Evolutionary conservation across 208 protist genomes (phyloP).

Genomic region (Novymonas esmeraldas): DNA sequence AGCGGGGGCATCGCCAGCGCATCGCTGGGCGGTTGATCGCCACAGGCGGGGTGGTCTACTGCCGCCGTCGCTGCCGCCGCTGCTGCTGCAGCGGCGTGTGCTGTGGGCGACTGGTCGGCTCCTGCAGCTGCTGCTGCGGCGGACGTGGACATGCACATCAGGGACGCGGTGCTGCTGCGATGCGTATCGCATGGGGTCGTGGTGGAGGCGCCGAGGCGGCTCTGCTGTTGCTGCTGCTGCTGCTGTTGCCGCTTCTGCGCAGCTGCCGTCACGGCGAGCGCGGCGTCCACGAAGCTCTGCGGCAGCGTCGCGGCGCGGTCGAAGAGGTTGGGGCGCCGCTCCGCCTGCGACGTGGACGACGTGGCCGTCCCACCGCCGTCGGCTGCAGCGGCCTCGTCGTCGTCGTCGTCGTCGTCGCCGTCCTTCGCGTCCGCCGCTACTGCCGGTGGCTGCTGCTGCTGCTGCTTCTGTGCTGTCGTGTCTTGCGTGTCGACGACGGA

Average conservation of each 20-base stretch:
- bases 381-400: neutral
- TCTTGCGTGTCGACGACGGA: neutral
- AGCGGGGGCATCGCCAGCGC: too few relatives aligned
- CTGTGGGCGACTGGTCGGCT: too few relatives aligned
- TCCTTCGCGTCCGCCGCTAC: neutral
- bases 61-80: neutral
- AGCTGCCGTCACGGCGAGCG: slow-evolving; percentile 26
- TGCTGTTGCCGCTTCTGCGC: slow-evolving; percentile 25
- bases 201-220: neutral
- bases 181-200: neutral
- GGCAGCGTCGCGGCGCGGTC: slow-evolving; percentile 49
- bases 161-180: neutral
- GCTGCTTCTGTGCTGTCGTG: neutral
- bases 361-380: neutral
- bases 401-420: neutral
- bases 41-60: too few relatives aligned
- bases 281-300: slow-evolving; percentile 56
- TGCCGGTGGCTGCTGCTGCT: neutral
- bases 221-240: slow-evolving; percentile 22
- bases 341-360: neutral
- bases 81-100: neutral
- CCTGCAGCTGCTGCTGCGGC: too few relatives aligned
- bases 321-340: slow-evolving; percentile 28
- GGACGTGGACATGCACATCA: too few relatives aligned
- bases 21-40: too few relatives aligned